These are phyloP conservation scores for Lycium barbarum DNA, from an alignment of 257 asterid species.

Conservation along the genomic window DNA sequence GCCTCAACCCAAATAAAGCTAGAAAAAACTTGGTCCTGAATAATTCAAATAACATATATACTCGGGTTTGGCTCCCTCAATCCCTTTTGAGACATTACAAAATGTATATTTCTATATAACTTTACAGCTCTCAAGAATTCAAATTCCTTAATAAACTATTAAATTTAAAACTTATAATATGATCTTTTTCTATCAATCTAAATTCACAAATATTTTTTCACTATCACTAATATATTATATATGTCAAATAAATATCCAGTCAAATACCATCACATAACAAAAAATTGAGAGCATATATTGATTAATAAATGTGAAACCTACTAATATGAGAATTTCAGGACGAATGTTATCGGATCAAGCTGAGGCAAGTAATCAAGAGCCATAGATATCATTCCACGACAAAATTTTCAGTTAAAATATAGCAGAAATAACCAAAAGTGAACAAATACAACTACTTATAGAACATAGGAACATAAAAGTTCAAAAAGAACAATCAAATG, in stretches of 20 bases:
- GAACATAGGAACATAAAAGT: neutral
- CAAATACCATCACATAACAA: neutral
- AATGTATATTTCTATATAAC: neutral
- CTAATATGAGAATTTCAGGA: neutral
- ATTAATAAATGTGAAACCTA: neutral
- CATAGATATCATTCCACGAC: neutral
- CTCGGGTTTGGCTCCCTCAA: neutral
- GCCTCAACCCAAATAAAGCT: constrained; percentile 3
- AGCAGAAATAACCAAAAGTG: neutral
- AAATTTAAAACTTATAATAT: neutral
- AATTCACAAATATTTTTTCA: neutral
- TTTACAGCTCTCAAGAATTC: neutral
- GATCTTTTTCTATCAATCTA: neutral
- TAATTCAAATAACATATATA: neutral
- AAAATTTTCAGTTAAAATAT: neutral
- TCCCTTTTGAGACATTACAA: neutral
- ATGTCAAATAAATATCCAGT: neutral
- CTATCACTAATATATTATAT: neutral
- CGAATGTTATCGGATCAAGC: neutral
- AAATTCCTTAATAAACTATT: neutral
- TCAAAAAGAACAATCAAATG: neutral
- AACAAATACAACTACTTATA: neutral
- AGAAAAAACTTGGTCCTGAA: neutral
- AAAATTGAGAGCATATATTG: neutral
- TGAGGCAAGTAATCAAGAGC: neutral